These are phyloP conservation scores for Triticum dicoccoides DNA, from an alignment of 176 grass and related monocot genomes.

Conservation along the genomic window DNA sequence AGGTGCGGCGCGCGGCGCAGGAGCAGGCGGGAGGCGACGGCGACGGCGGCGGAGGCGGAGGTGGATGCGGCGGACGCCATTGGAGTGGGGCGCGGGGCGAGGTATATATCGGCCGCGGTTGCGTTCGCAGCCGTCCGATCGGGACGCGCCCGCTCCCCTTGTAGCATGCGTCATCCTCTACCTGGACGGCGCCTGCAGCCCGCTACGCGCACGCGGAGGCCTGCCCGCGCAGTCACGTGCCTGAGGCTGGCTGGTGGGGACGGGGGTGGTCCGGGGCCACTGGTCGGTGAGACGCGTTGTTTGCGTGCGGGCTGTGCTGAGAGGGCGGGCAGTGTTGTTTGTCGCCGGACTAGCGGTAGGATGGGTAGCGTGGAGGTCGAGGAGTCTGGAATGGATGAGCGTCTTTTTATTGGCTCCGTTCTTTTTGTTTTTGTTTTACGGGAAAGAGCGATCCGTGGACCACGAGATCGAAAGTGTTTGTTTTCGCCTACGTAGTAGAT, in stretches of 20 bases:
- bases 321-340: neutral
- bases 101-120: slow-evolving; percentile 52
- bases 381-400: slow-evolving; percentile 10
- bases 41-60: slow-evolving; percentile 40
- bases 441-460: neutral
- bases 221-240: rapidly evolving
- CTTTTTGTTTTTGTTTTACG: slow-evolving; percentile 29
- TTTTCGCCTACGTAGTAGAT: too few species aligned
- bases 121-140: slow-evolving; percentile 46
- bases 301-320: neutral
- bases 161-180: slow-evolving; percentile 29
- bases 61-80: slow-evolving; percentile 50
- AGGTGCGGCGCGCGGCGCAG: slow-evolving; percentile 30
- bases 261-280: rapidly evolving
- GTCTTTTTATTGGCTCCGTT: slow-evolving; percentile 1
- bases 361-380: slow-evolving; percentile 17
- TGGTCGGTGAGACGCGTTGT: rapidly evolving
- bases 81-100: neutral
- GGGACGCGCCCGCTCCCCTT: neutral
- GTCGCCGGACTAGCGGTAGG: neutral
- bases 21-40: slow-evolving; percentile 30
- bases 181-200: neutral
- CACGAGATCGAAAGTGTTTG: too few species aligned
- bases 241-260: neutral
- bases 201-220: neutral